These are phyloP conservation scores for Diospyros kaki DNA, from an alignment of 148 eudicot species.

Conservation along the genomic window DNA sequence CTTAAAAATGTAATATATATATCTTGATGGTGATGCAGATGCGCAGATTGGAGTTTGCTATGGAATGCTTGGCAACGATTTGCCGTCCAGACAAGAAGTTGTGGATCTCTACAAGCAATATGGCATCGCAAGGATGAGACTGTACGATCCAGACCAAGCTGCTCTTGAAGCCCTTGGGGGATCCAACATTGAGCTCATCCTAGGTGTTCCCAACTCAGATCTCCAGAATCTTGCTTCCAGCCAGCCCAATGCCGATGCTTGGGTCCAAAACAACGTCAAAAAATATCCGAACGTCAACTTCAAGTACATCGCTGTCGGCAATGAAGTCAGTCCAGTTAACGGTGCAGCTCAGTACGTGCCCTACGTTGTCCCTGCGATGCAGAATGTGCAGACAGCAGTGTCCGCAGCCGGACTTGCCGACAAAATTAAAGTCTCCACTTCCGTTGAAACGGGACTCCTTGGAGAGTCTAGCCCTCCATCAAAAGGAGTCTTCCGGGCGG, in stretches of 20 bases:
- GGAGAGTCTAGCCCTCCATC: conserved; percentile 16
- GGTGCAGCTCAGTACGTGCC: background rate
- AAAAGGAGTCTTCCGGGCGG: background rate
- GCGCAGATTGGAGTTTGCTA: conserved; percentile 18
- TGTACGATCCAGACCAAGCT: conserved; percentile 31
- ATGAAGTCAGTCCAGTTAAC: conserved; percentile 25
- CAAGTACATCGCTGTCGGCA: conserved; percentile 43
- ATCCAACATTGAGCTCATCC: conserved; percentile 33
- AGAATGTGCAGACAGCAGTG: conserved; percentile 18
- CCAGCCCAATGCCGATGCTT: conserved; percentile 24
- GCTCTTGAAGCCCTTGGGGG: conserved; percentile 37
- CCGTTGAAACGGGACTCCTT: conserved; percentile 24
- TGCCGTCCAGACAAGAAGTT: conserved; percentile 16
- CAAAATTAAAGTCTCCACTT: conserved; percentile 25
- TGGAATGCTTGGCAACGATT: conserved; percentile 9
- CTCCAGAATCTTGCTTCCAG: conserved; percentile 16
- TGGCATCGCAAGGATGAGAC: conserved; percentile 30
- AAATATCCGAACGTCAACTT: conserved; percentile 33
- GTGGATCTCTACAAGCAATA: conserved; percentile 15
- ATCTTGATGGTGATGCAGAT: conserved; percentile 4
- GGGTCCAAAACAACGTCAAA: conserved; percentile 36
- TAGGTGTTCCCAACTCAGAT: conserved; percentile 32
- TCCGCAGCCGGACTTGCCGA: conserved; percentile 15
- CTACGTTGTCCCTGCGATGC: conserved; percentile 12
- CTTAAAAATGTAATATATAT: too few relatives aligned